Conservation (phyloP, 768 basidiomycete species). For the Suillus discolor region DNA sequence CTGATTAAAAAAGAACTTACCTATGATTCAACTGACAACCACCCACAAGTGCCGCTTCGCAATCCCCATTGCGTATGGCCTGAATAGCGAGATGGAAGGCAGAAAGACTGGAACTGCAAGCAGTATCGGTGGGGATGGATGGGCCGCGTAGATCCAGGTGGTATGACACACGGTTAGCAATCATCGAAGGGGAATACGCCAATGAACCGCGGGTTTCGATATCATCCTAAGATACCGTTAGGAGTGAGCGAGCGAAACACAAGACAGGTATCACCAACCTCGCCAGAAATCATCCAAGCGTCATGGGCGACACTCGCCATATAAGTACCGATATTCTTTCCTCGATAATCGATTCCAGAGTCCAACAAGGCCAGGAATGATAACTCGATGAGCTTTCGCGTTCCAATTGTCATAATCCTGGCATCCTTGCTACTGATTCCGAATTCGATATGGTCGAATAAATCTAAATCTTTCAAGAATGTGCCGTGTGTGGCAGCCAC, state of each 20-base stretch:
- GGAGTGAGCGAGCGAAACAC: background rate
- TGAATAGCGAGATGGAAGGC: conserved; percentile 52
- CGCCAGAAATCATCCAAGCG: conserved; percentile 26
- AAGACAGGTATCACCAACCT: conserved; percentile 8
- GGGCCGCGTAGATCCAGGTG: conserved; percentile 45
- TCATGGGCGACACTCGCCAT: conserved; percentile 15
- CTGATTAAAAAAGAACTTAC: conserved; percentile 23
- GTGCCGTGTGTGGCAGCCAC: background rate
- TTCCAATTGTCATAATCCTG: no score
- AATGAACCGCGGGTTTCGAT: conserved; percentile 37
- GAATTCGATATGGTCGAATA: no score
- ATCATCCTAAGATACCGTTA: conserved; percentile 25
- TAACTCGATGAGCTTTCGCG: no score
- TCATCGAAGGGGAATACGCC: conserved; percentile 34
- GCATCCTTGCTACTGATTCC: background rate
- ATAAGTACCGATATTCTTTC: background rate
- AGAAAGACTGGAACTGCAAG: conserved; percentile 50
- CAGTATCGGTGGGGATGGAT: conserved; percentile 51
- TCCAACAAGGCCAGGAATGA: background rate
- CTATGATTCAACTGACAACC: conserved; percentile 40
- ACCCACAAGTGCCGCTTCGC: conserved; percentile 50
- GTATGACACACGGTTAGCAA: conserved; percentile 42
- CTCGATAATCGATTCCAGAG: background rate
- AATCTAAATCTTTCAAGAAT: no score
- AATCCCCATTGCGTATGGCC: conserved; percentile 34